Evolutionary conservation across 2,329 filamentous ascomycete genomes (phyloP).

Genomic region (Paracorniculantispora psalliotae): DNA sequence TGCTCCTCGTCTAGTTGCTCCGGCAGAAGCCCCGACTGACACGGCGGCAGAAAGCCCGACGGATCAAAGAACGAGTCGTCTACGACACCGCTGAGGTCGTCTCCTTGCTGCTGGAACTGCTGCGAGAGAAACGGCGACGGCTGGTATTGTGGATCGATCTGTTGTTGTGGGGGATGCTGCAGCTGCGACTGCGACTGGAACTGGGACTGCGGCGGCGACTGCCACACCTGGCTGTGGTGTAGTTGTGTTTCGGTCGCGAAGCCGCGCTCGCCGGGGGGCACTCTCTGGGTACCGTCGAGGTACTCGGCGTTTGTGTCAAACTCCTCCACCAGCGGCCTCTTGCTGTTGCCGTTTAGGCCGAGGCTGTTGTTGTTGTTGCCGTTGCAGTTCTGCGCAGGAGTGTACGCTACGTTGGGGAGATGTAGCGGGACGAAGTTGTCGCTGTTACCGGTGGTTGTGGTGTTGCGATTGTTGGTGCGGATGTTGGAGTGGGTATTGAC

Average conservation of each 20-base stretch:
- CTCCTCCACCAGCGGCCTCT: background rate
- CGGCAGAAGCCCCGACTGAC: background rate
- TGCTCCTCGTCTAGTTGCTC: background rate
- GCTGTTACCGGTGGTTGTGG: too few species aligned
- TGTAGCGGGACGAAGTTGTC: too few species aligned
- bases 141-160: background rate
- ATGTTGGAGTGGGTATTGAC: too few species aligned
- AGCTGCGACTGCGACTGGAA: background rate
- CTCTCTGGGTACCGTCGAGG: background rate
- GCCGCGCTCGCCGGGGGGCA: background rate
- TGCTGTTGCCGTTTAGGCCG: background rate
- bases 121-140: background rate
- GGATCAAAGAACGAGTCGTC: too few species aligned
- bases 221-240: background rate
- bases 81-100: too few species aligned
- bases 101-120: background rate
- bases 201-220: background rate
- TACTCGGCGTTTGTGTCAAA: background rate
- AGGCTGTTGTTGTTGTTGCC: background rate
- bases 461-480: too few species aligned
- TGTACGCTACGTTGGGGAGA: too few species aligned
- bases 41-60: too few species aligned
- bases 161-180: background rate
- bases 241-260: background rate
- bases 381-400: background rate